phyloP scores from a whole-genome alignment of 805 yeast species.

The Candida qinlingensis region DNA sequence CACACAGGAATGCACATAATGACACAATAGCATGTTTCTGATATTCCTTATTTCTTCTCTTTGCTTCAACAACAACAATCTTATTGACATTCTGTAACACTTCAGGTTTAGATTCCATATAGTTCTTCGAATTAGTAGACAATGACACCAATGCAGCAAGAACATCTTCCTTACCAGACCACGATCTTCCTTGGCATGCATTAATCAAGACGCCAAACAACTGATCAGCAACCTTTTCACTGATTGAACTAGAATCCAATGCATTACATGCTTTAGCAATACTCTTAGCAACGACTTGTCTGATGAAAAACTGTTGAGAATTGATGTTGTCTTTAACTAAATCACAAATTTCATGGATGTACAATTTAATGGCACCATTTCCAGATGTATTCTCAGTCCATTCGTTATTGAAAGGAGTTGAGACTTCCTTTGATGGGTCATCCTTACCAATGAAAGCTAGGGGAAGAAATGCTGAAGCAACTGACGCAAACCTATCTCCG shows the following conservation, averaged over 20 bases:
- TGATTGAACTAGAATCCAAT: conserved; percentile 28
- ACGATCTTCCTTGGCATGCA: conserved; percentile 71
- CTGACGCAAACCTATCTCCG: conserved; percentile 56
- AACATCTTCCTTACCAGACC: conserved; percentile 82
- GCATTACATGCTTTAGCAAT: conserved; percentile 53
- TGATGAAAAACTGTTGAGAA: conserved; percentile 55
- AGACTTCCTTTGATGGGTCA: conserved; percentile 46
- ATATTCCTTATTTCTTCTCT: conserved; percentile 61
- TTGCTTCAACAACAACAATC: conserved; percentile 53
- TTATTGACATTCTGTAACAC: conserved; percentile 35
- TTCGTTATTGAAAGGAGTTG: conserved; percentile 47
- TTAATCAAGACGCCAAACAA: conserved; percentile 51
- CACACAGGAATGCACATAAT: conserved; percentile 45
- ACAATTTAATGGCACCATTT: conserved; percentile 59
- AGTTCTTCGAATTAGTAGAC: conserved; percentile 38
- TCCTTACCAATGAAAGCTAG: conserved; percentile 73
- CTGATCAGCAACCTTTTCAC: conserved; percentile 22
- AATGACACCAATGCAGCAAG: conserved; percentile 64
- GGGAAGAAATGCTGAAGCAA: conserved; percentile 67
- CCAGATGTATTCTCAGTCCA: conserved; percentile 85
- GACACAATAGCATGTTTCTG: conserved; percentile 48
- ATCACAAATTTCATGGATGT: conserved; percentile 59
- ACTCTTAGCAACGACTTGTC: conserved; percentile 67
- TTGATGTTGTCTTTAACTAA: conserved; percentile 45
- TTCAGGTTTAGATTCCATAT: conserved; percentile 27